A percentile compares a stretch with the other conserved stretches of the same genome.
phyloP scores from a whole-genome alignment of 2,329 filamentous ascomycete genomes.

The Ophiosphaerella herpotricha region DNA sequence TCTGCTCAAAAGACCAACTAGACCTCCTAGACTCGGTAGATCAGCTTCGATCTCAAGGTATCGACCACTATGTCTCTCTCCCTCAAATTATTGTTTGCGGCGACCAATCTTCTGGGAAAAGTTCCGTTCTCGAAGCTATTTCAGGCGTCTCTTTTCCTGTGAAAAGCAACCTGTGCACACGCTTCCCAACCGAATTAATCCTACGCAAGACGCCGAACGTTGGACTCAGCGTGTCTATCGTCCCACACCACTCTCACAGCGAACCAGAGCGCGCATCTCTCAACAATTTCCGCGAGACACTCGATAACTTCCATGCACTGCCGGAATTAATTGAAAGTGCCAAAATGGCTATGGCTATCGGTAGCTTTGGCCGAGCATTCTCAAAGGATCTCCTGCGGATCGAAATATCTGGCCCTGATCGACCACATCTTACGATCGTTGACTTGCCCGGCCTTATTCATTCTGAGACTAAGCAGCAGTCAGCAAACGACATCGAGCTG shows the following conservation, averaged over 20 bases:
- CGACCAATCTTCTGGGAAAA: constrained; percentile 20
- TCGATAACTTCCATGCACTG: constrained; percentile 11
- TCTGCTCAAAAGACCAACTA: constrained; percentile 22
- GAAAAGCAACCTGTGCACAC: constrained; percentile 60
- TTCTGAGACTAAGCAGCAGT: constrained; percentile 53
- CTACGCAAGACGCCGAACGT: constrained; percentile 49
- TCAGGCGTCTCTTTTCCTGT: constrained; percentile 52
- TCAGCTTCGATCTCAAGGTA: constrained; percentile 4
- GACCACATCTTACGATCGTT: constrained; percentile 37
- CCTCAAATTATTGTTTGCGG: constrained; percentile 5
- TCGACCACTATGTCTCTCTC: constrained; percentile 11
- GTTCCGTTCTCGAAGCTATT: constrained; percentile 21
- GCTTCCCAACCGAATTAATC: constrained; percentile 64
- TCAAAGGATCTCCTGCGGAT: constrained; percentile 18
- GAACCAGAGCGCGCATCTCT: constrained; percentile 5
- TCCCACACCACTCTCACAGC: constrained; percentile 7
- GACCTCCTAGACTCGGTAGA: constrained; percentile 13
- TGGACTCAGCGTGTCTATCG: constrained; percentile 51
- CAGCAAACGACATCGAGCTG: constrained; percentile 50
- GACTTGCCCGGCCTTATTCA: constrained; percentile 60
- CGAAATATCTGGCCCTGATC: constrained; percentile 14
- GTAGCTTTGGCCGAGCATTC: constrained; percentile 8
- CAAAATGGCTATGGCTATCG: constrained; percentile 52
- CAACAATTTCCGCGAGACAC: constrained; percentile 6
- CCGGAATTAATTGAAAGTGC: constrained; percentile 51